A percentile compares a stretch with the other conserved stretches of the same genome.
Evolutionary conservation across 768 basidiomycete genomes (phyloP).

Genomic region (Amanita subjunquillea): DNA sequence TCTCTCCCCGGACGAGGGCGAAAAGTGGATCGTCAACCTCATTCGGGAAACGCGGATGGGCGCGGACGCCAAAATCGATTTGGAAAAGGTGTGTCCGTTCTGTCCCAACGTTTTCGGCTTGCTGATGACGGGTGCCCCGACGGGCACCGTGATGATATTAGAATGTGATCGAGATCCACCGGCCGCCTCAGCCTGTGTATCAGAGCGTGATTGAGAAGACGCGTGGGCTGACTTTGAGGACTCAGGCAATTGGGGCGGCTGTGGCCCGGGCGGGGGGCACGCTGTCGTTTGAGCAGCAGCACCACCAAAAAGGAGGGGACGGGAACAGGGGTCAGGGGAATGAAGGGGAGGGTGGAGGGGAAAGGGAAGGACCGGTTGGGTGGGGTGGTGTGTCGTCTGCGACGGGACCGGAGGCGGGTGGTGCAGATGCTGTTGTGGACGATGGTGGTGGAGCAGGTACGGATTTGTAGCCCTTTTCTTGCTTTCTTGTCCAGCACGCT

Average conservation of each 20-base stretch:
- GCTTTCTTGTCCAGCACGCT: no score
- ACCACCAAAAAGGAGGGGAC: background rate
- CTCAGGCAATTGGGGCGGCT: conserved; percentile 81
- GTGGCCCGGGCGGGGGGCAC: conserved; percentile 25
- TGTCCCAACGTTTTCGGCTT: background rate
- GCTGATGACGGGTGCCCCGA: background rate
- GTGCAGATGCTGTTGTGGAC: no score
- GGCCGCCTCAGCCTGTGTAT: conserved; percentile 82
- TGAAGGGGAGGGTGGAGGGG: background rate
- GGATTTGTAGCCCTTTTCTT: no score
- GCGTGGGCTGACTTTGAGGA: conserved; percentile 81
- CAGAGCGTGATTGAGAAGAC: conserved; percentile 95
- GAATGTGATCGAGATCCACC: conserved; percentile 95
- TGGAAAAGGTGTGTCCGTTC: conserved; percentile 64
- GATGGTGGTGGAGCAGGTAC: no score
- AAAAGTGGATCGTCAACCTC: conserved; percentile 99
- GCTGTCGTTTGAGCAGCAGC: background rate
- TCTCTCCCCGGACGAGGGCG: conserved; percentile 89
- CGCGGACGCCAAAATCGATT: conserved; percentile 93
- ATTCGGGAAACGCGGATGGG: conserved; percentile 97
- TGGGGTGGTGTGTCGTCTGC: no score
- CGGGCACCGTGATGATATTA: conserved; percentile 17
- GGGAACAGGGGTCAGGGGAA: background rate
- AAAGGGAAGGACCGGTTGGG: no score
- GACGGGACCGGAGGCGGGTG: no score